Base-by-base conservation (phyloP, 2,329 filamentous ascomycete species). In the Neospermospora avenae region DNA sequence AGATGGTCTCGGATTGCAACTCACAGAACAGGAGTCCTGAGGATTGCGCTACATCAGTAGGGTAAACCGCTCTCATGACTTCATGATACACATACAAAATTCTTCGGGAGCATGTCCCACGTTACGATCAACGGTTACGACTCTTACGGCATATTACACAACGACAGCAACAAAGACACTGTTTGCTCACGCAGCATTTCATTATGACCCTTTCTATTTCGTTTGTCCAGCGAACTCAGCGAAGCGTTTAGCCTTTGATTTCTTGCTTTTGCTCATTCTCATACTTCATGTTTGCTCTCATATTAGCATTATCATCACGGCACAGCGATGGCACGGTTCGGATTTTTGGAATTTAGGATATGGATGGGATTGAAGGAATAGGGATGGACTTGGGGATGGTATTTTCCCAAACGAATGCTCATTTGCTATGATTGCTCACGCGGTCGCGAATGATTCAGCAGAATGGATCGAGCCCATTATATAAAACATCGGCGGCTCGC, bases 1-100 rank as follows among this genome's bases (percentile, higher is more conserved):
- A 91, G 76, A 92, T 96, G 84, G 89, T 96, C 69, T 85, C 89
- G 65, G 89, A 95, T 71, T 88, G 83, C 76, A 87, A 81, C 75
- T 62, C 68, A 20, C 64, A 63, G 25, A 78, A 76, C 67, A 64
- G 63, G 18, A 59, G 67, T 49, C 44, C 57, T 8, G 62, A 68
- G 39, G 65, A 68, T 35, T 66, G 67, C 61, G 60, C 53, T 44
- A 60, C 68, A 18, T 53, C 64, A 35, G 60, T 60, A 18, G 63
- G 65, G 55, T 67, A 59, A 68, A 63, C 16, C 52, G 39, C 51
- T 60, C 44, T 22, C 49, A 28, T 46, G 46, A 56, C 45, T 37
- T 42, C 25, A 41, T 41, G 49, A 53, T 53, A 41, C 49, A 39
- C 49, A 53, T 41, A 53, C 49, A 52, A 24, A 39, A 22, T 13